Conservation (phyloP, 2,329 filamentous ascomycete species). For the Nigrospora osmanthi region DNA sequence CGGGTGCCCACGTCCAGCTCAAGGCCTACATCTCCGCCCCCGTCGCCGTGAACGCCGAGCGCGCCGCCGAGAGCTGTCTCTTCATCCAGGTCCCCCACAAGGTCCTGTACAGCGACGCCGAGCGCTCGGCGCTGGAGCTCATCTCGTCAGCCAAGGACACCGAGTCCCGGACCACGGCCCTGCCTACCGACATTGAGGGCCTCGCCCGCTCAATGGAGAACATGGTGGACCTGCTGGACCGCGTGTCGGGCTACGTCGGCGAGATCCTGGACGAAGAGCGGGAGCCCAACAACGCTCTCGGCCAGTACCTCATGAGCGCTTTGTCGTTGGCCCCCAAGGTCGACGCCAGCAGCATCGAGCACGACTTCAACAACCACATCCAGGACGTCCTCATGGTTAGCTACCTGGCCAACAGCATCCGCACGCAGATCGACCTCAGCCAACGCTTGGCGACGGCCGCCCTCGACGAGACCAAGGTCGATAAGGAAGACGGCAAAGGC, state of each 20-base stretch:
- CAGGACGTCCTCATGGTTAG: constrained; percentile 98
- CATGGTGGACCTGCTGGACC: constrained; percentile 81
- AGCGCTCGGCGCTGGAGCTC: constrained; percentile 64
- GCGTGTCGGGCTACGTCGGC: constrained; percentile 86
- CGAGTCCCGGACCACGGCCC: constrained; percentile 64
- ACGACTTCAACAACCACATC: constrained; percentile 99
- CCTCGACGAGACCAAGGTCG: constrained; percentile 44
- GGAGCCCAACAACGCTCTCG: constrained; percentile 81
- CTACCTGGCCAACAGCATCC: constrained; percentile 97
- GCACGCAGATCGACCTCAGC: constrained; percentile 96
- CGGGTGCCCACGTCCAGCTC: constrained; percentile 82
- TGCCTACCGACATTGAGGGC: constrained; percentile 84
- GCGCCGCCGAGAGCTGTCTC: constrained; percentile 89
- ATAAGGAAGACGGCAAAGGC: constrained; percentile 23
- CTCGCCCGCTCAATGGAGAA: constrained; percentile 81
- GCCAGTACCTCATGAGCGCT: constrained; percentile 91
- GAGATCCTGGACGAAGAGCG: constrained; percentile 91
- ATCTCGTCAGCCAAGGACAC: constrained; percentile 74
- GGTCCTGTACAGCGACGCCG: constrained; percentile 72
- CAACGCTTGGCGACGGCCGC: constrained; percentile 84
- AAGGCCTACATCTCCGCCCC: constrained; percentile 93
- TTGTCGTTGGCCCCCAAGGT: constrained; percentile 93
- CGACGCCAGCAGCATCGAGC: constrained; percentile 80
- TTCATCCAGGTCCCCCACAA: constrained; percentile 97
- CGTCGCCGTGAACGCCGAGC: constrained; percentile 89